Base-by-base conservation (phyloP, 2,329 filamentous ascomycete genomes). In the Paraphoma sp. region DNA sequence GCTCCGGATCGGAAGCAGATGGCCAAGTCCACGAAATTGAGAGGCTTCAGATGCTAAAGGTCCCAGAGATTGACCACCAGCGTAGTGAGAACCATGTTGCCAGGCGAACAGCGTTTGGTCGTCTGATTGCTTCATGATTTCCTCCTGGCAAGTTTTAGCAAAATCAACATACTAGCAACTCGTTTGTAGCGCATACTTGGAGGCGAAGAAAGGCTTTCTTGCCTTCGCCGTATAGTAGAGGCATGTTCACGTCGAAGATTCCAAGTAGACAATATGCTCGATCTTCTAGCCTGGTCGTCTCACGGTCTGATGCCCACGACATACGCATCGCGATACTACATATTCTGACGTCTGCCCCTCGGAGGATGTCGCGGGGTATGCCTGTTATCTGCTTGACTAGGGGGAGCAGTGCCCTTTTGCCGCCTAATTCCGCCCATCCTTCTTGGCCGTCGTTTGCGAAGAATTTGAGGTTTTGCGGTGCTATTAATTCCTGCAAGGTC, bases 271-370 rank as follows among this genome's bases (percentile, higher is more conserved):
- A 65, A 41, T 66, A 67, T 3, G 59, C 63, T 12, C 30, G 31
- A 41, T 65, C 65, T 45, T 68, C 65, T 12, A 46, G 41, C 2
- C 48, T 38, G n/a, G 55, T 65, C 0, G 67, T 68, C 12, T 55
- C 14, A 12, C 68, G 54, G 0, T 29, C 17, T 10, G 59, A 48
- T 1, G 61, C 63, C 68, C 68, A 71, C 5, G 54, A 62, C 54
- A 65, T 54, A 54, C 53, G 31, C 18, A 28, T 46, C 3, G 53
- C 36, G 14, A 55, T 28, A 40, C 30, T 46, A 31, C 52, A 60
- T 29, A 23, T 36, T 36, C 36, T 8, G 30, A 31, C 12, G 7
- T 11, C 12, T 8, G 10, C 14, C 4, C 45, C 42, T 16, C 29
- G 29, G 14, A 61, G 45, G 1, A 51, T 52, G 12, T 36, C 17